These are phyloP conservation scores for Podospora didyma DNA, from an alignment of 495 filamentous ascomycete species.

Conservation along the genomic window DNA sequence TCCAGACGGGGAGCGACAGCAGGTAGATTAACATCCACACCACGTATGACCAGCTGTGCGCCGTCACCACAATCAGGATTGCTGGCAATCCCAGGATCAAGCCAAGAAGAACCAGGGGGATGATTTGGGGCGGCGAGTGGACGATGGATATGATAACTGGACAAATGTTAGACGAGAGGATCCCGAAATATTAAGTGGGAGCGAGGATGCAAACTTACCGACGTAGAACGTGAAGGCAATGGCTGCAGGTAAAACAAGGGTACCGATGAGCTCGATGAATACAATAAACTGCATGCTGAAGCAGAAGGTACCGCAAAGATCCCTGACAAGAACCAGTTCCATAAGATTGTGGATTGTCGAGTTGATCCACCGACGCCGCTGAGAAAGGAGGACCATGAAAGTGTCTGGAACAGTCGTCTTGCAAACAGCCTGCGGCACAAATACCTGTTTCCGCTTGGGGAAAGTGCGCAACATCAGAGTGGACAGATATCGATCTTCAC, in stretches of 20 bases:
- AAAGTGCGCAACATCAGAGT: conserved; percentile 99
- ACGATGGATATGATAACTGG: conserved; percentile 83
- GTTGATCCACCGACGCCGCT: conserved; percentile 98
- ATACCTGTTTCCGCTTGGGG: conserved; percentile 98
- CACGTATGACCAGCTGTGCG: conserved; percentile 91
- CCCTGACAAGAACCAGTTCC: conserved; percentile 91
- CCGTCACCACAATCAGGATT: conserved; percentile 89
- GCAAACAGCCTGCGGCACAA: conserved; percentile 96
- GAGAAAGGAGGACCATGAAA: conserved; percentile 88
- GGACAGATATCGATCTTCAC: conserved; percentile 94
- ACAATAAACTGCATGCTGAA: conserved; percentile 99
- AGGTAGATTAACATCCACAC: conserved; percentile 97
- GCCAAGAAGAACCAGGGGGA: conserved; percentile 84
- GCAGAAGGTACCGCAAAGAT: conserved; percentile 98
- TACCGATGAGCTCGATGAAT: conserved; percentile 92
- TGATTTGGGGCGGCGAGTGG: conserved; percentile 76
- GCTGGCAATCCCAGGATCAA: conserved; percentile 93
- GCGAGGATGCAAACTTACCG: conserved; percentile 50
- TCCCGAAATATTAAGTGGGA: background rate
- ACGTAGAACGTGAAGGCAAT: conserved; percentile 97
- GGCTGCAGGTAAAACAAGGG: conserved; percentile 89
- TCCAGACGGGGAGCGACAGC: conserved; percentile 92
- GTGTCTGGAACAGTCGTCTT: conserved; percentile 95
- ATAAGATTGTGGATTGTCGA: conserved; percentile 98
- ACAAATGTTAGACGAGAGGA: conserved; percentile 15